A percentile compares a stretch with the other conserved stretches of the same genome.
Conservation (phyloP, 2,329 filamentous ascomycete genomes). For the Aspergillus oerlinghausenensis region DNA sequence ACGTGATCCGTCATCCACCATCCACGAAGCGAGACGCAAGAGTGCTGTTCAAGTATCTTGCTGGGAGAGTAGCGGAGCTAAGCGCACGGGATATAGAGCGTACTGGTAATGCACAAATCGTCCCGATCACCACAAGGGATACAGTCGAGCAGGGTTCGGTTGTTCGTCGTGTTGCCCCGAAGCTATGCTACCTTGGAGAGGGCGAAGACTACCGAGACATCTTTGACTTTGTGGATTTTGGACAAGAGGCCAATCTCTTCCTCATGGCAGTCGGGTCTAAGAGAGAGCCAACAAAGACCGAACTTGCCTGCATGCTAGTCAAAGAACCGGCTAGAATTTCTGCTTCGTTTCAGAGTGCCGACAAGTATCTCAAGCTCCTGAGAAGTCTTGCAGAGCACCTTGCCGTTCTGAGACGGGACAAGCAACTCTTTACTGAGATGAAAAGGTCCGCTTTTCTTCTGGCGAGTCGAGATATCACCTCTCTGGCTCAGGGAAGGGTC, state of each 20-base stretch:
- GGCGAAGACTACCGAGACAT: slow-evolving; percentile 75
- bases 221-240: slow-evolving; percentile 96
- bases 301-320: slow-evolving; percentile 80
- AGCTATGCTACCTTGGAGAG: slow-evolving; percentile 73
- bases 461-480: slow-evolving; percentile 69
- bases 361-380: slow-evolving; percentile 82
- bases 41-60: slow-evolving; percentile 77
- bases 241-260: slow-evolving; percentile 79
- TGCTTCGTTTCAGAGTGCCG: slow-evolving; percentile 70
- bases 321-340: slow-evolving; percentile 78
- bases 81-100: slow-evolving; percentile 55
- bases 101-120: slow-evolving; percentile 63
- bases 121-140: slow-evolving; percentile 55
- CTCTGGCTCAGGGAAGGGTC: slow-evolving; percentile 18
- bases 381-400: slow-evolving; percentile 74
- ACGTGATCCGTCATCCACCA: slow-evolving; percentile 68
- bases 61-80: slow-evolving; percentile 70
- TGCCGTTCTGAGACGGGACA: slow-evolving; percentile 68
- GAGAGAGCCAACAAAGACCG: slow-evolving; percentile 78
- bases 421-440: slow-evolving; percentile 71
- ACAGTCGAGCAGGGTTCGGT: slow-evolving; percentile 39
- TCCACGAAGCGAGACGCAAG: slow-evolving; percentile 61
- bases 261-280: slow-evolving; percentile 85
- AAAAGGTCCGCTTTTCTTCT: slow-evolving; percentile 71
- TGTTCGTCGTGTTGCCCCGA: slow-evolving; percentile 60